Percentiles rank a stretch among this genome's conserved stretches.
These are phyloP conservation scores for Wickerhamomyces ciferrii DNA, from an alignment of 805 yeast species.

Conservation along the genomic window DNA sequence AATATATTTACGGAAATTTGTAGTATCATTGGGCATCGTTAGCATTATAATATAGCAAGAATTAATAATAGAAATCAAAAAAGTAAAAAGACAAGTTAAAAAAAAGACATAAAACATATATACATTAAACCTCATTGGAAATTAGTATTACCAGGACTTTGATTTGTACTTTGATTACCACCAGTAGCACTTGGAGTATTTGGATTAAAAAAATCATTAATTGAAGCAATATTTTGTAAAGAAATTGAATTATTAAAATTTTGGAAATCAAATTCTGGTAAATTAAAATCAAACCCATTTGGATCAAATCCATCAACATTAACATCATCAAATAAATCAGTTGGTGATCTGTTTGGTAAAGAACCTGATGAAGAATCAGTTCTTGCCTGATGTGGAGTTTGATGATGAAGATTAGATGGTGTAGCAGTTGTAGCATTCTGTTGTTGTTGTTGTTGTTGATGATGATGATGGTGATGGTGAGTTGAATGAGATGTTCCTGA, in stretches of 20 bases:
- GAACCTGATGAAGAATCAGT: neutral
- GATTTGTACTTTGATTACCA: neutral
- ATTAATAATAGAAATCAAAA: too few relatives aligned
- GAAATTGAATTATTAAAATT: slow-evolving; percentile 16
- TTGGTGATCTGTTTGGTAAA: neutral
- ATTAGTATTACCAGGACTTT: neutral
- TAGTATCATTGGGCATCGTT: neutral
- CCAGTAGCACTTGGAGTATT: neutral
- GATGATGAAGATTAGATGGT: neutral
- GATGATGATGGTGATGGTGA: slow-evolving; percentile 1
- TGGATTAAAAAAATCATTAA: slow-evolving; percentile 12
- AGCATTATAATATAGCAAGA: neutral
- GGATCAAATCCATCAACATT: slow-evolving; percentile 12
- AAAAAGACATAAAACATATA: neutral
- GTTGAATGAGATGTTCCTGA: too few relatives aligned
- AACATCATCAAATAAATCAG: slow-evolving; percentile 7
- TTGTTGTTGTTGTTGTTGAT: neutral
- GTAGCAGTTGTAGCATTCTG: neutral
- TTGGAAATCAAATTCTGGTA: slow-evolving; percentile 22
- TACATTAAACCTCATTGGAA: neutral
- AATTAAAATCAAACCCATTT: slow-evolving; percentile 16
- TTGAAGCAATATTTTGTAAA: slow-evolving; percentile 18
- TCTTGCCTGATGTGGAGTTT: neutral
- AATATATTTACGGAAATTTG: too few relatives aligned
- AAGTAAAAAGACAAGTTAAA: too few relatives aligned